Percentiles rank a stretch among this genome's conserved stretches.
These are phyloP conservation scores for Skeletonema potamos DNA, from an alignment of 108 stramenopile genomes.

Conservation along the genomic window DNA sequence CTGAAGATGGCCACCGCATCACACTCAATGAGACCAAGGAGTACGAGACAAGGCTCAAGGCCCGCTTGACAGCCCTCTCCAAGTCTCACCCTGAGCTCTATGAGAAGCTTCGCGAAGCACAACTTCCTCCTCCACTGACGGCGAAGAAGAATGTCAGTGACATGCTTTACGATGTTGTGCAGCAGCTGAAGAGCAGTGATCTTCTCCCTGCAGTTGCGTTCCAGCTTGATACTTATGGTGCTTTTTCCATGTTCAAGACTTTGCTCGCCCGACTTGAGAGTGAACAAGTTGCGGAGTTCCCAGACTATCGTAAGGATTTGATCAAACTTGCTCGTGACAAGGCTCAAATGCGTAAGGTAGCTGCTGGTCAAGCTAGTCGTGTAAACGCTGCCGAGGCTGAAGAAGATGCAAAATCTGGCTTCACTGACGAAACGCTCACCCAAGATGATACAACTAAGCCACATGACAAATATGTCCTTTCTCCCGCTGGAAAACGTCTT, in stretches of 20 bases:
- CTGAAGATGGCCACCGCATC: constrained; percentile 84
- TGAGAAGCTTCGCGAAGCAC: constrained; percentile 74
- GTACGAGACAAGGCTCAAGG: constrained; percentile 94
- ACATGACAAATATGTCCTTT: constrained; percentile 95
- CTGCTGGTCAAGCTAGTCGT: constrained; percentile 86
- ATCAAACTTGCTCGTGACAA: constrained; percentile 86
- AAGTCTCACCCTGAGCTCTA: constrained; percentile 81
- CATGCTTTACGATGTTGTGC: constrained; percentile 79
- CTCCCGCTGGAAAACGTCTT: constrained; percentile 88
- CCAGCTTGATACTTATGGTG: constrained; percentile 96
- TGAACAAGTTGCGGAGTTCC: constrained; percentile 90
- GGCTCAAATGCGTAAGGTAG: constrained; percentile 87
- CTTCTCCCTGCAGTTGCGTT: constrained; percentile 97
- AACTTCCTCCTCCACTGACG: constrained; percentile 77
- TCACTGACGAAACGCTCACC: constrained; percentile 79
- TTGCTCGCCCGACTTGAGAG: constrained; percentile 88
- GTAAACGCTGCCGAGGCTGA: constrained; percentile 91
- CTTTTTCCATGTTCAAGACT: constrained; percentile 96
- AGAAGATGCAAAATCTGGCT: constrained; percentile 91
- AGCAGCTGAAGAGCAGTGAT: constrained; percentile 81
- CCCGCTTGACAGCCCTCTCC: constrained; percentile 77
- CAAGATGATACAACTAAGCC: constrained; percentile 95
- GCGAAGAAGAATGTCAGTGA: constrained; percentile 85
- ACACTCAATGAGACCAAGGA: constrained; percentile 95
- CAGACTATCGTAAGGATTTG: constrained; percentile 90